Base-by-base conservation (phyloP, 371 early-diverging fungal genomes). In the Apophysomyces variabilis region DNA sequence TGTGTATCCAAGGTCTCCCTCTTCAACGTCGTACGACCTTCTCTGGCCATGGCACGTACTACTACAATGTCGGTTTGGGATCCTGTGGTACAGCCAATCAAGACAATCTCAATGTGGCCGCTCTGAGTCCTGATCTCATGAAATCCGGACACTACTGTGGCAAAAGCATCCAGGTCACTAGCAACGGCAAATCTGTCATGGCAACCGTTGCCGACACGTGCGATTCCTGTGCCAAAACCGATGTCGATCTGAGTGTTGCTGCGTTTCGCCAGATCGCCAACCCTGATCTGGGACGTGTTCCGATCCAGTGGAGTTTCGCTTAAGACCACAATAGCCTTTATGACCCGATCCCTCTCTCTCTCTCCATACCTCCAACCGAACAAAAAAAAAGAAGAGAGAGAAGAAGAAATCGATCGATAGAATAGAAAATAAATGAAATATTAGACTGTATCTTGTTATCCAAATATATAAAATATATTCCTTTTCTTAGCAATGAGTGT, bases 121-220 rank as follows among this genome's bases (percentile, higher is more conserved):
- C 84, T 0, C 57, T 84, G 12, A 73, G 77, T 21, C 56, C 62
- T n/a, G 37, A 37, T 9, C 47, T 69, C 14, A 77, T 83, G 75
- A 16, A 41, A 3, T 50, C 46, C 7, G 66, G 72, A 35, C 7
- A 69, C 0, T 67, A 75, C n/a, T 89, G 89, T 58, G 82, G 82
- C 41, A 77, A 80, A 69, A 44, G 38, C 6, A 79, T 82, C 36
- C 75, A 56, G 12, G 64, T 76, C 21, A 71, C 61, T 11, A 73
- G 74, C 13, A 66, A 64, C 4, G 57, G 63, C n/a, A 78, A 78
- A 1, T 59, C 63, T 4, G 79, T 83, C 41, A 76, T 71, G 13
- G 81, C 78, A 38, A 77, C 56, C 1, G 67, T 85, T 16, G 76
- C 79, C 13, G 87, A 87, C 64, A 79, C 80, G 0, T 87, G 87